These are phyloP conservation scores for Elasticomyces elasticus DNA, from an alignment of 495 filamentous ascomycete species.

Conservation along the genomic window DNA sequence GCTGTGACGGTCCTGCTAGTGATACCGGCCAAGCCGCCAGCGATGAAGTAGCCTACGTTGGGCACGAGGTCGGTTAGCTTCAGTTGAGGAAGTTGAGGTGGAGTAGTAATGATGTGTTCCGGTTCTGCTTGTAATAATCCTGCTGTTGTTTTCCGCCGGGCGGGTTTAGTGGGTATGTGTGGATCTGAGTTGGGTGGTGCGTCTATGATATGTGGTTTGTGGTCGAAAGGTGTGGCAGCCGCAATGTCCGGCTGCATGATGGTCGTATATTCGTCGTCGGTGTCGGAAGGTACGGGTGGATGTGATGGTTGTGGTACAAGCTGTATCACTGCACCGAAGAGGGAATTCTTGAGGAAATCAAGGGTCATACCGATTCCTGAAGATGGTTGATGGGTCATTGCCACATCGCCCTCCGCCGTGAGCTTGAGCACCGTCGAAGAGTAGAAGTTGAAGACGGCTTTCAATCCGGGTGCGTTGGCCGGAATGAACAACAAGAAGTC, in stretches of 20 bases:
- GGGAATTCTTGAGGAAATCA: conserved; percentile 58
- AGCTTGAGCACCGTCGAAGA: conserved; percentile 79
- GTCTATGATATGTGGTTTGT: conserved; percentile 8
- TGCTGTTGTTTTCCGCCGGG: conserved; percentile 10
- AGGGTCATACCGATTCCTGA: conserved; percentile 87
- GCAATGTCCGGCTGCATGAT: background rate
- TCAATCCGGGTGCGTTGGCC: conserved; percentile 59
- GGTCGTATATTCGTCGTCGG: background rate
- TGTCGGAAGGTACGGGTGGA: background rate
- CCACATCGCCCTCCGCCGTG: conserved; percentile 88
- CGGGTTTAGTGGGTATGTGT: conserved; percentile 17
- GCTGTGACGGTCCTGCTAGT: conserved; percentile 89
- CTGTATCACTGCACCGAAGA: conserved; percentile 57
- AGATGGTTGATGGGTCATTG: conserved; percentile 76
- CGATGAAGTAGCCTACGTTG: conserved; percentile 89
- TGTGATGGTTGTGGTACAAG: conserved; percentile 5
- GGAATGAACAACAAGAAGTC: conserved; percentile 95
- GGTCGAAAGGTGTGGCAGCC: conserved; percentile 23
- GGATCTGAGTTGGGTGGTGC: conserved; percentile 11
- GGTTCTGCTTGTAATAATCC: background rate
- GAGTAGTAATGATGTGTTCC: background rate
- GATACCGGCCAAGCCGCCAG: conserved; percentile 58
- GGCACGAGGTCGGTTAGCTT: conserved; percentile 54
- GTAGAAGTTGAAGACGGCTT: conserved; percentile 84
- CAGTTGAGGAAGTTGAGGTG: conserved; percentile 5